Conservation (phyloP, 2,329 filamentous ascomycete species). For the Bipolaris zeicola region DNA sequence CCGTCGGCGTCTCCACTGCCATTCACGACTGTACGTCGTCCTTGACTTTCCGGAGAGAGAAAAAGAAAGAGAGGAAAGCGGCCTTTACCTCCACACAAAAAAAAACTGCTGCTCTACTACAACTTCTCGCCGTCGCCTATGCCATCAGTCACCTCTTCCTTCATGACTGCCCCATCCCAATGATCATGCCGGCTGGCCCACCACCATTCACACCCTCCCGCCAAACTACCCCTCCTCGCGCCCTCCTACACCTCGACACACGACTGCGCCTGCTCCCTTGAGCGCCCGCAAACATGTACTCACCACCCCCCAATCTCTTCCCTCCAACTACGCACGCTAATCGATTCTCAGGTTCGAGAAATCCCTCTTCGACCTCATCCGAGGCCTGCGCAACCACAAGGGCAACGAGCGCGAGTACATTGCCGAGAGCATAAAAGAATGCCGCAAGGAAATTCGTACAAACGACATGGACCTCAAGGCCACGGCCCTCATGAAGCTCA, state of each 20-base stretch:
- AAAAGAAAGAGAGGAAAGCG: background rate
- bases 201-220: conserved; percentile 21
- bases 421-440: conserved; percentile 91
- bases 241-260: conserved; percentile 20
- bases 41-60: background rate
- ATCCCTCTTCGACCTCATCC: conserved; percentile 97
- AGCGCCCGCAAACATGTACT: conserved; percentile 34
- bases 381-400: conserved; percentile 93
- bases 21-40: conserved; percentile 19
- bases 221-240: conserved; percentile 39
- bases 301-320: too few relatives aligned
- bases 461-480: conserved; percentile 98
- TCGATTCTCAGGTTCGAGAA: conserved; percentile 86
- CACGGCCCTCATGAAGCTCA: conserved; percentile 90
- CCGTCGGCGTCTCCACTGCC: conserved; percentile 6
- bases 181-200: conserved; percentile 43
- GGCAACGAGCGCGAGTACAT: conserved; percentile 96
- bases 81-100: background rate
- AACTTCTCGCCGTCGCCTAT: background rate
- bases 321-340: conserved; percentile 12
- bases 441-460: conserved; percentile 85
- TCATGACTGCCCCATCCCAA: conserved; percentile 27
- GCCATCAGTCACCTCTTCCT: background rate
- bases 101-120: background rate
- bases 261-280: conserved; percentile 24